phyloP scores from a whole-genome alignment of 306 rosid species.

The Neltuma alba region DNA sequence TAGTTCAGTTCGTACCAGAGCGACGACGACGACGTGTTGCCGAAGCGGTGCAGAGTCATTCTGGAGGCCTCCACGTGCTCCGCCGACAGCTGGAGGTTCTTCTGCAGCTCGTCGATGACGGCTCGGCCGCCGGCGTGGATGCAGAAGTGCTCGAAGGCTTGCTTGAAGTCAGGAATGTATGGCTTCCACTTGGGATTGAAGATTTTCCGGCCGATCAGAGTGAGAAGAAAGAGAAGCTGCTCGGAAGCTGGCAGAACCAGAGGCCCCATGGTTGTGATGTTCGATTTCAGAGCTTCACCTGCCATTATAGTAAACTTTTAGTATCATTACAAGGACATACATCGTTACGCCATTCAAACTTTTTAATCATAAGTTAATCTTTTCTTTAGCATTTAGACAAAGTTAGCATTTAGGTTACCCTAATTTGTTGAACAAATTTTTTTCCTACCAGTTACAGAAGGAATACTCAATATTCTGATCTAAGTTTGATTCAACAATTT shows the following conservation, averaged over 20 bases:
- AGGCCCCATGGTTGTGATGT: slow-evolving; percentile 85
- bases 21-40: slow-evolving; percentile 87
- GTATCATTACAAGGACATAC: no score
- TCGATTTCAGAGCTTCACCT: slow-evolving; percentile 84
- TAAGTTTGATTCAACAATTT: not conserved
- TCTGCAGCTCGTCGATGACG: slow-evolving; percentile 84
- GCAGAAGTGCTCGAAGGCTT: slow-evolving; percentile 87
- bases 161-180: slow-evolving; percentile 83
- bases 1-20: slow-evolving; percentile 80
- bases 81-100: slow-evolving; percentile 74
- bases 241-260: slow-evolving; percentile 88
- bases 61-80: slow-evolving; percentile 90
- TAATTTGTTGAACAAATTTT: no score
- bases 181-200: slow-evolving; percentile 83
- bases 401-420: no score
- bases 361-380: no score
- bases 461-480: not conserved
- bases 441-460: not conserved
- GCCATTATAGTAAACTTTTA: not conserved
- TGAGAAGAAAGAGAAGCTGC: slow-evolving; percentile 70
- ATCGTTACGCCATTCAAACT: no score
- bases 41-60: slow-evolving; percentile 85
- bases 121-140: slow-evolving; percentile 90
- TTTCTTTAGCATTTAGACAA: no score
- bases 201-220: slow-evolving; percentile 69